phyloP scores from a whole-genome alignment of 83 land plant genomes.

The Picea abies region DNA sequence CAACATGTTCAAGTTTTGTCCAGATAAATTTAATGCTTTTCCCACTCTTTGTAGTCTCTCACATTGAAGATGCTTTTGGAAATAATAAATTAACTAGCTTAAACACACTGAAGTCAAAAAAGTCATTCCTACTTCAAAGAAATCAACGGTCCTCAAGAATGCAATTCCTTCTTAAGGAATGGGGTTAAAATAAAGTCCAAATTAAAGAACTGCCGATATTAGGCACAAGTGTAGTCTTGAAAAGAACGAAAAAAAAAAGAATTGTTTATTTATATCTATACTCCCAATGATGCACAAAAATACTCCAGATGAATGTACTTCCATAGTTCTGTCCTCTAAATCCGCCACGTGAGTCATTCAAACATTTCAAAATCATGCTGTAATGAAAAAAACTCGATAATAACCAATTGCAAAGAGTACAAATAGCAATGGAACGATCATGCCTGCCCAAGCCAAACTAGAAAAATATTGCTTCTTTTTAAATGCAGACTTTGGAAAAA shows the following conservation, averaged over 20 bases:
- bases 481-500: background rate
- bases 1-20: background rate
- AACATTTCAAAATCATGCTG: background rate
- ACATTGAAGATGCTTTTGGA: background rate
- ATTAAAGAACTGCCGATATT: background rate
- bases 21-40: background rate
- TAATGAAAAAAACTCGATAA: background rate
- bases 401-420: conserved; percentile 14
- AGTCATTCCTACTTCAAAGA: background rate
- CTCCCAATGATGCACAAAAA: background rate
- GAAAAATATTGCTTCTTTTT: conserved; percentile 15
- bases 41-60: background rate
- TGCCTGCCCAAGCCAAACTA: conserved; percentile 1
- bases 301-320: background rate
- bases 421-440: background rate
- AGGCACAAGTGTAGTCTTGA: background rate
- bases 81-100: background rate
- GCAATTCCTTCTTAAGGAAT: background rate
- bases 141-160: background rate
- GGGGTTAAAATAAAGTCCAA: background rate
- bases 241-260: background rate
- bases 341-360: background rate
- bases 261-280: conserved; percentile 1
- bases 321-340: background rate
- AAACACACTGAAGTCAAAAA: background rate